Conservation (phyloP, 2,329 filamentous ascomycete genomes). For the Botrytis squamosa region DNA sequence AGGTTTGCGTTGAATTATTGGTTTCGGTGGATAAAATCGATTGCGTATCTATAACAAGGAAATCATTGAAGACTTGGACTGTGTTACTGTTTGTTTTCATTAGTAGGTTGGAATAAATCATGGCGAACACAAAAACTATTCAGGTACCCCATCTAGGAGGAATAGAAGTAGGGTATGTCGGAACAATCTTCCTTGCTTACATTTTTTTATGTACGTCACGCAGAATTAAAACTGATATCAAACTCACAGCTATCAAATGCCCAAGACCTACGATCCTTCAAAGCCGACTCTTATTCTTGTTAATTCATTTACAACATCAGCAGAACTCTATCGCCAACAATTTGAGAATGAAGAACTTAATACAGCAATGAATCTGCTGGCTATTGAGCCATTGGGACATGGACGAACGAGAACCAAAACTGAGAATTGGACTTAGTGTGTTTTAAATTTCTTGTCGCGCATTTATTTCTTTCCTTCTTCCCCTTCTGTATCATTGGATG, state of each 20-base stretch:
- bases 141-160: slow-evolving; percentile 49
- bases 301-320: slow-evolving; percentile 53
- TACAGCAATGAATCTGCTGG: slow-evolving; percentile 48
- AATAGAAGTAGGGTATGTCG: slow-evolving; percentile 47
- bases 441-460: neutral
- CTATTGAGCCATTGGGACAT: slow-evolving; percentile 54
- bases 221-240: neutral
- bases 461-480: neutral
- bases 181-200: neutral
- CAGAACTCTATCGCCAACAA: slow-evolving; percentile 47
- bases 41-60: neutral
- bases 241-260: slow-evolving; percentile 24
- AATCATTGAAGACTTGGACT: neutral
- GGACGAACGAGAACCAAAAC: slow-evolving; percentile 44
- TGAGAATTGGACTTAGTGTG: slow-evolving; percentile 50
- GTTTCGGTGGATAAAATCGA: neutral
- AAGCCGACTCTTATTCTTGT: slow-evolving; percentile 54
- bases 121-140: slow-evolving; percentile 42
- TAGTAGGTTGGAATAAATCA: neutral
- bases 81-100: neutral
- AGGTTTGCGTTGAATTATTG: neutral
- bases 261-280: slow-evolving; percentile 45
- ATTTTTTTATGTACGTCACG: too few relatives aligned
- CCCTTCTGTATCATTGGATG: neutral
- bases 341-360: slow-evolving; percentile 45